phyloP scores from a whole-genome alignment of 2,329 filamentous ascomycete species.

The Verticillium longisporum region DNA sequence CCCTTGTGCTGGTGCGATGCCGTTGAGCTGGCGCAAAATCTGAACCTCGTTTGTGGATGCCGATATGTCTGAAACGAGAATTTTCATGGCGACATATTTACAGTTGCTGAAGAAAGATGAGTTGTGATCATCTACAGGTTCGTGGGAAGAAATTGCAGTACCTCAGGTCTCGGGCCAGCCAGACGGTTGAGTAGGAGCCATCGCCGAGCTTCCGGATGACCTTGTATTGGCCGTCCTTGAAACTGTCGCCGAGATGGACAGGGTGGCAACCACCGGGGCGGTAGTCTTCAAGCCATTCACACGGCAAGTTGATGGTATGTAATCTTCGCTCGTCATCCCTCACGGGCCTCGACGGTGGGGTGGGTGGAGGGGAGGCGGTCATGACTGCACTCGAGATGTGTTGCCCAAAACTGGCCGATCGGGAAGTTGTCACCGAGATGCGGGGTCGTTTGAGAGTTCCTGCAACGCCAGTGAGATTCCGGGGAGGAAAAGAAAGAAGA shows the following conservation, averaged over 20 bases:
- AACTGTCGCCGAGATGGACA: constrained; percentile 24
- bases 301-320: constrained; percentile 15
- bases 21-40: constrained; percentile 12
- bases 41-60: constrained; percentile 10
- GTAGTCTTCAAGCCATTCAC: constrained; percentile 16
- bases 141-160: constrained; percentile 4
- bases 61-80: constrained; percentile 11
- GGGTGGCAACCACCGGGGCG: constrained; percentile 26
- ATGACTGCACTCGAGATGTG: constrained; percentile 11
- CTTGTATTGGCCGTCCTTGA: constrained; percentile 17
- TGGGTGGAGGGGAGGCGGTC: constrained; percentile 15
- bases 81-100: constrained; percentile 20
- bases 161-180: constrained; percentile 18
- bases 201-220: constrained; percentile 12
- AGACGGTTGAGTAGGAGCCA: constrained; percentile 17
- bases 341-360: constrained; percentile 13
- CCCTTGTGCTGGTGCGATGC: constrained; percentile 13
- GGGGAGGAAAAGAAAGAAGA: too few relatives aligned
- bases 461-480: too few relatives aligned
- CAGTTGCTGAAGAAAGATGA: constrained; percentile 9
- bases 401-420: neutral
- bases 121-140: neutral
- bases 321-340: constrained; percentile 15
- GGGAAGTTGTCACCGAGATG: too few relatives aligned
- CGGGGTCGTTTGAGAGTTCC: too few relatives aligned